Evolutionary conservation across 805 yeast species (phyloP), one percentile per base, ranked within the genome.

Genomic region (Lipomyces lipofer): DNA sequence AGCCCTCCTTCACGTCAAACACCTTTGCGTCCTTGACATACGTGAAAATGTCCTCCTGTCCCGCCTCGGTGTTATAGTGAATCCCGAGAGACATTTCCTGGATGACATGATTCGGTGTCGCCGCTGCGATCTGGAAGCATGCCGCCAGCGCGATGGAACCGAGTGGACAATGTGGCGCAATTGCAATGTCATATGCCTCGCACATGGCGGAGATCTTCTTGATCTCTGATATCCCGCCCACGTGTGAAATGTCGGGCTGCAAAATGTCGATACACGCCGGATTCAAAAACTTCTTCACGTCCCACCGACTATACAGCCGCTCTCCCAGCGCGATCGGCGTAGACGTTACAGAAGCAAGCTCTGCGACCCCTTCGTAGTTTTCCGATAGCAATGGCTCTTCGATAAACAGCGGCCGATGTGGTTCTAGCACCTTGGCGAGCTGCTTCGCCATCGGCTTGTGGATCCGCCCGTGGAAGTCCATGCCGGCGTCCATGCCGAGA

Each of bases 381-480:
- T 58, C 68, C 8, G 69, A 67, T 3, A 66, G 63, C 13, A 66
- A 56, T 6, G 69, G 69, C 52, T 66, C 69, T 43, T 66, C 69
- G 35, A 66, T 65, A 48, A 66, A 66, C 55, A 66, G 51, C 5
- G 69, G 69, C 13, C 47, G 29, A 49, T 64, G 56, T 10, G 67
- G 68, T 52, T 64, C 68, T 17, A 66, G 63, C 25, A 54, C 32
- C 25, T 50, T 45, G n/a, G 67, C 68, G 35, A 66, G 59, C 38
- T 66, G 69, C 52, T 65, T 66, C 28, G 69, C 68, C 68, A 66
- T 63, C 7, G 66, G 56, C 60, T 65, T 65, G 58, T 66, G 69
- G n/a, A 66, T 49, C n/a, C 69, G 59, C 9, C 69, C 69, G 49
- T 66, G 69, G 58, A 66, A 66, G 42, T 66, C 69, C 8, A 66